phyloP scores from a whole-genome alignment of 75 land plant species.

The Larix kaempferi region DNA sequence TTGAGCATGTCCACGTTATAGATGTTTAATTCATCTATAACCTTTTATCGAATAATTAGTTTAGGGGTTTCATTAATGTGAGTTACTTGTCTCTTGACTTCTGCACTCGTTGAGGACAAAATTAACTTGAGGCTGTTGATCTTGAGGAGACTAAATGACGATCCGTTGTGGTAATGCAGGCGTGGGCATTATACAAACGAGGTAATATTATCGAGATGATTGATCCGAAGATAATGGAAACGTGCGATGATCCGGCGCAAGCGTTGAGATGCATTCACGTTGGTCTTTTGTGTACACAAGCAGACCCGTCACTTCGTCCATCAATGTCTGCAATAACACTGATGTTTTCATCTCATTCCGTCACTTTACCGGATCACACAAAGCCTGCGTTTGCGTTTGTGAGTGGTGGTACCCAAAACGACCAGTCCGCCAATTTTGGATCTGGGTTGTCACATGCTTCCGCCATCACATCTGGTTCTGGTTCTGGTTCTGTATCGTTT shows the following conservation, averaged over 20 bases:
- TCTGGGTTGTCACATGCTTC: no score
- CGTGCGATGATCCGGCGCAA: background rate
- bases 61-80: no score
- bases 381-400: conserved; percentile 14
- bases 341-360: background rate
- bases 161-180: background rate
- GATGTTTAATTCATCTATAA: background rate
- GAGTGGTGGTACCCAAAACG: background rate
- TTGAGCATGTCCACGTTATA: background rate
- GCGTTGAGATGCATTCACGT: conserved; percentile 12
- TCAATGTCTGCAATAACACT: conserved; percentile 3
- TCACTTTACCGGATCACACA: background rate
- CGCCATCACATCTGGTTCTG: no score
- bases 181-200: background rate
- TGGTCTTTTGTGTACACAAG: conserved; percentile 13
- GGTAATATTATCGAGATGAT: background rate
- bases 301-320: conserved; percentile 4
- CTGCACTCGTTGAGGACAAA: no score
- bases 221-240: background rate
- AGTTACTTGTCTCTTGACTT: no score
- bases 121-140: no score
- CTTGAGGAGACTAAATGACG: no score
- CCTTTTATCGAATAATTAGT: background rate
- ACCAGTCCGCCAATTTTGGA: no score
- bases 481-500: no score